phyloP scores from a whole-genome alignment of 2,329 filamentous ascomycete species.

The Microdochium bolleyi region DNA sequence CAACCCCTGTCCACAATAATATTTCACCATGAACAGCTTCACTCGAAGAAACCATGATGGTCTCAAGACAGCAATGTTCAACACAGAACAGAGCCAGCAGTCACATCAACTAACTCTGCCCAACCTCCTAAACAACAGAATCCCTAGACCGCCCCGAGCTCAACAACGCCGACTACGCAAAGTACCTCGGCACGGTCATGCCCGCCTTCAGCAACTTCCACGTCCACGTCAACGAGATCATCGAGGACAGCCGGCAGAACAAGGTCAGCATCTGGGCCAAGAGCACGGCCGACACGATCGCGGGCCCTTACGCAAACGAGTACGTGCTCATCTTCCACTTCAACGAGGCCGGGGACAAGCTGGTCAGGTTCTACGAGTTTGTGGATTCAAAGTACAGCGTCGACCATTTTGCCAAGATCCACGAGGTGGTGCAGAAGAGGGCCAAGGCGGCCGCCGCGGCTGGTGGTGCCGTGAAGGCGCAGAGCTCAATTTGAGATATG shows the following conservation, averaged over 20 bases:
- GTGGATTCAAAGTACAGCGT: constrained; percentile 6
- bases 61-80: too few species aligned
- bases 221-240: constrained; percentile 4
- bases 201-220: constrained; percentile 4
- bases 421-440: neutral
- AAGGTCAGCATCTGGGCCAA: constrained; percentile 10
- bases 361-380: constrained; percentile 6
- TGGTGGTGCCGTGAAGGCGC: neutral
- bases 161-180: constrained; percentile 5
- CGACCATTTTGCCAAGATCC: constrained; percentile 6
- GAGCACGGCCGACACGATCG: constrained; percentile 7
- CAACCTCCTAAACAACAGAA: neutral
- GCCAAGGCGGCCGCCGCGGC: neutral
- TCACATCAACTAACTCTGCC: neutral
- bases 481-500: neutral
- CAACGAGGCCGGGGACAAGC: constrained; percentile 10
- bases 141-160: constrained; percentile 5
- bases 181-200: constrained; percentile 2
- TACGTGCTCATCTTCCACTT: constrained; percentile 12
- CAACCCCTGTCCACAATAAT: neutral
- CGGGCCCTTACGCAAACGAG: constrained; percentile 12
- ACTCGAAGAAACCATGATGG: neutral
- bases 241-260: constrained; percentile 11
- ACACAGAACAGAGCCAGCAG: too few species aligned
- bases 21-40: neutral